A percentile compares a stretch with the other conserved stretches of the same genome.
These are phyloP conservation scores for Veloporphyrellus conicus DNA, from an alignment of 1,284 basidiomycete genomes.

Conservation along the genomic window DNA sequence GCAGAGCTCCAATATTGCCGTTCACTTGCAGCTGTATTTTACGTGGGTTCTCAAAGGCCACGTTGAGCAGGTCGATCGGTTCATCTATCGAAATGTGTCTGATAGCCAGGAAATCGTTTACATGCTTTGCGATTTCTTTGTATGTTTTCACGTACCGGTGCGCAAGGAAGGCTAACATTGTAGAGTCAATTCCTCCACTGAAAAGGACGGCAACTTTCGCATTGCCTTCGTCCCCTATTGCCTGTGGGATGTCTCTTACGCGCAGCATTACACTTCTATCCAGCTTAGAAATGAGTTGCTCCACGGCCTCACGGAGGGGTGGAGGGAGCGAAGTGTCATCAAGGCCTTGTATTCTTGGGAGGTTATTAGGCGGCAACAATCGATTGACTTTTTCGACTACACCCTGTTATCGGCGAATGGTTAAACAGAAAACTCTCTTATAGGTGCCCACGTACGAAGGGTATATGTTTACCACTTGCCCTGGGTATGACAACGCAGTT, in stretches of 20 bases:
- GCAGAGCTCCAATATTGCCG: slow-evolving; percentile 43
- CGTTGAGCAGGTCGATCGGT: slow-evolving; percentile 92
- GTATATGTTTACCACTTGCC: slow-evolving; percentile 5
- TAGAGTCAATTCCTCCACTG: slow-evolving; percentile 94
- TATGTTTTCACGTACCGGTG: slow-evolving; percentile 48
- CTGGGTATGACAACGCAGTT: slow-evolving; percentile 30
- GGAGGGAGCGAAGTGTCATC: slow-evolving; percentile 43
- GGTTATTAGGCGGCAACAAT: slow-evolving; percentile 43
- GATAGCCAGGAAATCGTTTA: slow-evolving; percentile 18
- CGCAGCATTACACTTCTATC: slow-evolving; percentile 58
- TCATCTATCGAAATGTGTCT: slow-evolving; percentile 70
- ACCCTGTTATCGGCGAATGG: slow-evolving; percentile 37
- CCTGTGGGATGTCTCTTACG: slow-evolving; percentile 53
- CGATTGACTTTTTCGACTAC: slow-evolving; percentile 45
- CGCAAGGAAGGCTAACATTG: slow-evolving; percentile 76
- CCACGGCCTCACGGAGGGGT: slow-evolving; percentile 43
- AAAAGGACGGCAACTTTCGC: slow-evolving; percentile 85
- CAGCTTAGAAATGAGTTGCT: slow-evolving; percentile 51
- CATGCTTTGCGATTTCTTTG: neutral
- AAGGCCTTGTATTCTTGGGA: slow-evolving; percentile 36
- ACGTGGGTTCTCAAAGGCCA: slow-evolving; percentile 92
- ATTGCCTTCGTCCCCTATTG: slow-evolving; percentile 34
- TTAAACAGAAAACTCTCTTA: neutral
- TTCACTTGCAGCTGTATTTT: slow-evolving; percentile 50
- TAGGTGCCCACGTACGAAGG: slow-evolving; percentile 28